Base-by-base conservation (phyloP, 2,329 filamentous ascomycete genomes). In the Fusarium sp. region DNA sequence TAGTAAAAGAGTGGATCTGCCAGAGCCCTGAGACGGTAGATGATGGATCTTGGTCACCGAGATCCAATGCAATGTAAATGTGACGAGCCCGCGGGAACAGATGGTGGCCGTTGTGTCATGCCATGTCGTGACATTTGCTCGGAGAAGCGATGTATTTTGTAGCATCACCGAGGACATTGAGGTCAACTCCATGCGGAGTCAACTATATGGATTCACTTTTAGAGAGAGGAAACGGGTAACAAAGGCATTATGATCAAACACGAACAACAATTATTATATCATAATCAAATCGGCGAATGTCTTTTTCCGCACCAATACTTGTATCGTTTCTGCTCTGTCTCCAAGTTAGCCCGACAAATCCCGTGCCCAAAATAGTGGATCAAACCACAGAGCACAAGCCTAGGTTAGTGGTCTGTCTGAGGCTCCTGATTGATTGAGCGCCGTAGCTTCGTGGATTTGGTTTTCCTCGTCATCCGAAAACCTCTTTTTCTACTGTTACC, bases 321-420 rank as follows among this genome's bases (percentile, higher is more conserved):
- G 54, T 25, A 39, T 31, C 42, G 27, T 41, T 45, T 45, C 42
- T 27, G 44, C 39, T 45, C 45, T 19, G 35, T 42, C 60, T 35
- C 27, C 41, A 44, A 59, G 41, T 66, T 66, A 60, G 61, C 72
- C 75, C 75, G 75, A 77, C 75, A 77, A 77, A 77, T 77, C 75
- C 75, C 75, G 75, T 77, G 72, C 57, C 56, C 63, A 73, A 61
- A 66, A 61, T 37, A 66, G 70, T 73, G 70, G 70, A 51, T 37
- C 63, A 51, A 59, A 49, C 52, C 62, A 51, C 44, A 51, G 63
- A 66, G 46, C 61, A 66, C 52, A 61, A 59, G 65, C 55, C 65
- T 56, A 45, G 58, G 65, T 69, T 51, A 64, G 63, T 66, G 72
- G 72, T 60, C 69, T 35, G 59, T 69, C 49, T 61, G 63, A 64